Percentiles rank a stretch among this genome's conserved stretches.
Conservation (phyloP, 202 grass and related monocot species). For the Digitaria exilis region DNA sequence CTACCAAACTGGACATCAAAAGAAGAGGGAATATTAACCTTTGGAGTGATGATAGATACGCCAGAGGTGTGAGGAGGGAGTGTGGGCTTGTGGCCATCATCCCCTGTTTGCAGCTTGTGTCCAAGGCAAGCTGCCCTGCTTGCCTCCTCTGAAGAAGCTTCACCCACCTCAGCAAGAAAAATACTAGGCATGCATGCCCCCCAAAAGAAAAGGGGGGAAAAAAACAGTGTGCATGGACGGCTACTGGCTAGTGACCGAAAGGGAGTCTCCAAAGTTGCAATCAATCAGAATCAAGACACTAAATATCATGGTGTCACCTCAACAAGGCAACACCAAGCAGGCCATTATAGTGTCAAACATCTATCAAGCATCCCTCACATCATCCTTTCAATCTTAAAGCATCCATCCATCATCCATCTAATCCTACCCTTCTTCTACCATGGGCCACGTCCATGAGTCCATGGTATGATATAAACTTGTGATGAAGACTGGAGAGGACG, state of each 20-base stretch:
- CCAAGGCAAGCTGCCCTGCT: constrained; percentile 54
- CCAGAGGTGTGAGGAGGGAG: constrained; percentile 25
- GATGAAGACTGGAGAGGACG: too few species aligned
- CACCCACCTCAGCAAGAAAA: constrained; percentile 56
- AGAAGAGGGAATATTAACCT: constrained; percentile 98
- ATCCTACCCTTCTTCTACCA: constrained; percentile 41
- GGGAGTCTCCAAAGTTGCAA: constrained; percentile 34
- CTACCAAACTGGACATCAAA: constrained; percentile 69
- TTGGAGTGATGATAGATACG: constrained; percentile 58
- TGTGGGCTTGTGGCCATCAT: constrained; percentile 40
- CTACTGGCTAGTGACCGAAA: constrained; percentile 42
- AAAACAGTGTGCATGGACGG: constrained; percentile 5
- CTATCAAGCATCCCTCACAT: constrained; percentile 58
- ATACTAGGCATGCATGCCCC: constrained; percentile 9
- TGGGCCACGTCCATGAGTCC: background rate
- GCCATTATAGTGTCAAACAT: constrained; percentile 52
- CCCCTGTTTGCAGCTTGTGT: constrained; percentile 58
- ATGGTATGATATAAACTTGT: constrained; percentile 30
- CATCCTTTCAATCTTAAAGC: constrained; percentile 54
- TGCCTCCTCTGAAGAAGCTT: constrained; percentile 78
- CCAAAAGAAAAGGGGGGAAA: background rate
- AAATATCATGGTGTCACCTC: constrained; percentile 61
- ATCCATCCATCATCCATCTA: constrained; percentile 42
- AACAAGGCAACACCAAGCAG: constrained; percentile 38
- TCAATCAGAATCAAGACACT: constrained; percentile 45